Evolutionary conservation across 192 early-diverging fungal species (phyloP), one percentile per base, ranked within the genome.

Genomic region (Coemansia sp.): DNA sequence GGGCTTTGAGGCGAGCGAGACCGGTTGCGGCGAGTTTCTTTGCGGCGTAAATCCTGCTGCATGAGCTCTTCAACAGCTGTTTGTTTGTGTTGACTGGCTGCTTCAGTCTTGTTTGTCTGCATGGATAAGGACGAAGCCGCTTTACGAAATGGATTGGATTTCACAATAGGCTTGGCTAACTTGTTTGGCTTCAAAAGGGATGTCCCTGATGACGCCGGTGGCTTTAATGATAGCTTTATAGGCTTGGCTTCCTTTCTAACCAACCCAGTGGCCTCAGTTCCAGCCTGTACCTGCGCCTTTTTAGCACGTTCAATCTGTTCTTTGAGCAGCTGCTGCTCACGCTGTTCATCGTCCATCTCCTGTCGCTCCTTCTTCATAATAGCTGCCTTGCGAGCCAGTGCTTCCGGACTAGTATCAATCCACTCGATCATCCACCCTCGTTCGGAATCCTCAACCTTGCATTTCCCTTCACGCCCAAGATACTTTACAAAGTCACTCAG

Each of bases 331-430:
- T 63, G 79, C 30, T 86, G 83, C 52, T 91, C 89, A 18, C 90
- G 71, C 63, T 96, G 87, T 48, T 99, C 94, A 30, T 94, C 94
- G 45, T 87, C 87, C 75, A 86, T 84, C 43, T 90, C 85, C 63
- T 83, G 72, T 20, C 91, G 81, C 43, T 92, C 90, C 63, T 90
- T 89, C 57, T 87, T 92, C 53, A 66, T 61, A 30, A 91, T 85
- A 6, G 91, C 89, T 28, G 82, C 90, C 72, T 84, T 65, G 4
- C 89, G 46, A 3, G 74, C 92, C 45, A 98, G 64, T 3, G 91
- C 87, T 62, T 92, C 91, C 14, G 92, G 92, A 16, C 88, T 87
- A 46, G 87, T 86, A 55, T 99, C 96, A 18, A 99, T 86, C 91
- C 91, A 97, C 21, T 82, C 79, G 6, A 97, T 86, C 59, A 88